A percentile compares a stretch with the other conserved stretches of the same genome.
These are phyloP conservation scores for Pleurotus platypus DNA, from an alignment of 768 basidiomycete genomes.

Conservation along the genomic window DNA sequence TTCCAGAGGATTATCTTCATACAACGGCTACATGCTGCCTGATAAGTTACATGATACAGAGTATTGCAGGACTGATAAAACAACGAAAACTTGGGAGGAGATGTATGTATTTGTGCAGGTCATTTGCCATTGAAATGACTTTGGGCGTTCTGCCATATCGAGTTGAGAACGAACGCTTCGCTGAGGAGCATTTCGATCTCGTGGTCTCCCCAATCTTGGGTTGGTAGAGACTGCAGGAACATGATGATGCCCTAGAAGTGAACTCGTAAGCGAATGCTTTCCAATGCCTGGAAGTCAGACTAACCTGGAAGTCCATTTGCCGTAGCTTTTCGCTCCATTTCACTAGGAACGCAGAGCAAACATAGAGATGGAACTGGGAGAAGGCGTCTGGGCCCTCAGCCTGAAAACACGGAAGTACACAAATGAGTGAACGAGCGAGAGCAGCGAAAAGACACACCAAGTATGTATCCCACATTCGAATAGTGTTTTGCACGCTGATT, in stretches of 20 bases:
- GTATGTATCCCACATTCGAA: constrained; percentile 99
- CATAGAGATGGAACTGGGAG: constrained; percentile 97
- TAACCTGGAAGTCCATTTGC: constrained; percentile 97
- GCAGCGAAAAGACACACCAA: constrained; percentile 54
- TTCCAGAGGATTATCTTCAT: too few relatives aligned
- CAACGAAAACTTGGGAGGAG: too few relatives aligned
- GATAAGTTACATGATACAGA: too few relatives aligned
- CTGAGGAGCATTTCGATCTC: constrained; percentile 94
- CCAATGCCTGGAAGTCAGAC: constrained; percentile 12
- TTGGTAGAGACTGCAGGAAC: constrained; percentile 92
- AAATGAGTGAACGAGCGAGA: not conserved
- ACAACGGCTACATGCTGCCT: too few relatives aligned
- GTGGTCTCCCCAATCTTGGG: constrained; percentile 92
- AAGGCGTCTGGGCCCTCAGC: constrained; percentile 97
- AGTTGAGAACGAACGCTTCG: constrained; percentile 92
- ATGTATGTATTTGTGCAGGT: constrained; percentile 1
- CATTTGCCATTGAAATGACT: constrained; percentile 73
- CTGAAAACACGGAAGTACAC: constrained; percentile 34
- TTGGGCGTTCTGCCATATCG: constrained; percentile 90
- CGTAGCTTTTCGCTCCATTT: constrained; percentile 92
- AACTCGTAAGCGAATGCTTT: too few relatives aligned
- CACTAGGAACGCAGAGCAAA: constrained; percentile 95
- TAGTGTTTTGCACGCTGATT: constrained; percentile 93
- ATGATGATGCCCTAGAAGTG: constrained; percentile 88
- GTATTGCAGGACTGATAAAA: too few relatives aligned